Evolutionary conservation across 78 protist species (phyloP).

Genomic region (Dictyostelium capitatum): DNA sequence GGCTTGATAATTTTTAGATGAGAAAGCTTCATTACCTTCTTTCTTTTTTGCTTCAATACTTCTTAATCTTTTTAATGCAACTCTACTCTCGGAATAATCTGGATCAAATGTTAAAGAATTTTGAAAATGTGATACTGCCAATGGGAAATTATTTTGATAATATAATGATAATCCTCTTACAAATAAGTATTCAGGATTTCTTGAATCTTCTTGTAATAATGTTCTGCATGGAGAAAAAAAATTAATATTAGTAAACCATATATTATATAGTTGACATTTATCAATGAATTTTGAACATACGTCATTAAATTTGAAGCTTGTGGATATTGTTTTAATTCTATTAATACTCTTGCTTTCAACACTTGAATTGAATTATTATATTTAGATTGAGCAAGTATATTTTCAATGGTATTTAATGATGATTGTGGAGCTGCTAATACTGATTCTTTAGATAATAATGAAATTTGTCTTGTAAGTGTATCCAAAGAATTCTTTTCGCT

Average conservation of each 20-base stretch:
- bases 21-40: constrained; percentile 82
- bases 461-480: neutral
- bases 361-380: neutral
- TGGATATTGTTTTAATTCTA: constrained; percentile 61
- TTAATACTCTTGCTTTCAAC: constrained; percentile 39
- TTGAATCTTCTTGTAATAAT: constrained; percentile 67
- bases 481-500: constrained; percentile 24
- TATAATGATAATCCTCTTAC: constrained; percentile 79
- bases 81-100: constrained; percentile 53
- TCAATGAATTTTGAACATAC: constrained; percentile 15
- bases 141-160: constrained; percentile 39
- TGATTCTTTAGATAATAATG: neutral
- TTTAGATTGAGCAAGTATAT: constrained; percentile 21
- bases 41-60: constrained; percentile 63
- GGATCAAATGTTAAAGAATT: constrained; percentile 71
- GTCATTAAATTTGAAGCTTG: constrained; percentile 48
- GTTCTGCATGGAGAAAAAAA: constrained; percentile 15
- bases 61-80: constrained; percentile 60
- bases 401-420: constrained; percentile 40
- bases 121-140: constrained; percentile 40
- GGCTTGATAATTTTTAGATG: constrained; percentile 56
- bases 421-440: neutral
- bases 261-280: neutral
- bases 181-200: constrained; percentile 60
- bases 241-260: neutral